Conservation (phyloP, 192 early-diverging fungal genomes). For the Coemansia sp. region DNA sequence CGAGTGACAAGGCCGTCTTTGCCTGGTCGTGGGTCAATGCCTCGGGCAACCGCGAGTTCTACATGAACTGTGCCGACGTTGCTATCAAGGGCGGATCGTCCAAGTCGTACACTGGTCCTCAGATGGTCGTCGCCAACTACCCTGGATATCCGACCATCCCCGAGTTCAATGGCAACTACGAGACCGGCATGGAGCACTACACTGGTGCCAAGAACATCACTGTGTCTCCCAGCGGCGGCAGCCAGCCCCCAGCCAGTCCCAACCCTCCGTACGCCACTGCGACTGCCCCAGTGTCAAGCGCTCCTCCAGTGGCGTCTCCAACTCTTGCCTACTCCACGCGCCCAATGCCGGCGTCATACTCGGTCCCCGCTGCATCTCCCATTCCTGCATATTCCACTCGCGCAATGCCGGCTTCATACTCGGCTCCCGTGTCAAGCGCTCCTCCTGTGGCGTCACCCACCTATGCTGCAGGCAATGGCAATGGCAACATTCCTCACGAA, state of each 20-base stretch:
- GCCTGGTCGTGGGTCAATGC: slow-evolving; percentile 68
- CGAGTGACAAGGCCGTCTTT: slow-evolving; percentile 54
- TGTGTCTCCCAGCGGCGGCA: slow-evolving; percentile 14
- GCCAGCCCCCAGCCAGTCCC: not conserved
- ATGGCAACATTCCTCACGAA: not conserved
- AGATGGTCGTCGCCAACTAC: slow-evolving; percentile 33
- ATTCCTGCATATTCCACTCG: not conserved
- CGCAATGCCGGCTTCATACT: slow-evolving; percentile 13
- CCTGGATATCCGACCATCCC: slow-evolving; percentile 51
- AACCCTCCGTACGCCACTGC: slow-evolving; percentile 5
- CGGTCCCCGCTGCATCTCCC: no score
- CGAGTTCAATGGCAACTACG: slow-evolving; percentile 38
- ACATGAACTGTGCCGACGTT: slow-evolving; percentile 47
- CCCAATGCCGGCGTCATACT: not conserved
- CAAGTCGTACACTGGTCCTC: slow-evolving; percentile 21
- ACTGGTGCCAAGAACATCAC: slow-evolving; percentile 21
- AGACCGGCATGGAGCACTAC: slow-evolving; percentile 26
- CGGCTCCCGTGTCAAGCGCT: slow-evolving; percentile 7
- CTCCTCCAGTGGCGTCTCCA: not conserved
- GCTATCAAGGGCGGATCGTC: slow-evolving; percentile 26
- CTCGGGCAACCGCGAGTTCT: slow-evolving; percentile 56
- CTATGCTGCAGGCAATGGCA: not conserved
- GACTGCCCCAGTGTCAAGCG: not conserved
- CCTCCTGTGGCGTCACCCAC: slow-evolving; percentile 7
- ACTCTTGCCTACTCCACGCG: not conserved